Conservation (phyloP, 495 filamentous ascomycete species). For the Parathielavia hyrcaniae region DNA sequence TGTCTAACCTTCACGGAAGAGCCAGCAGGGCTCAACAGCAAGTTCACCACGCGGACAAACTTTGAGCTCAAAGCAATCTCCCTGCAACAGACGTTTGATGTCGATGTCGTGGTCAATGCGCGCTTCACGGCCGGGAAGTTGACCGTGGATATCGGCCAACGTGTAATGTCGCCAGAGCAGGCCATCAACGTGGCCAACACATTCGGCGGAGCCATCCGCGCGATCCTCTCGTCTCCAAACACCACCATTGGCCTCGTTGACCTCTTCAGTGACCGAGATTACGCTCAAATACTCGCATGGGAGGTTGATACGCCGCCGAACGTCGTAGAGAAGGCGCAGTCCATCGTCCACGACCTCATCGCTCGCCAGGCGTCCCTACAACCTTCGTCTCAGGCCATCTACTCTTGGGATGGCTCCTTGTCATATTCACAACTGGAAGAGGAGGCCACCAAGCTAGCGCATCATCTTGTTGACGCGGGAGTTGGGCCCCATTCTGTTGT, state of each 20-base stretch:
- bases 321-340: constrained; percentile 23
- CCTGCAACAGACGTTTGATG: constrained; percentile 41
- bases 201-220: constrained; percentile 40
- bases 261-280: constrained; percentile 41
- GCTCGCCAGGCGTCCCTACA: constrained; percentile 30
- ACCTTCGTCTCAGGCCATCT: constrained; percentile 39
- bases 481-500: constrained; percentile 40
- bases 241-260: constrained; percentile 35
- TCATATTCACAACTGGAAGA: constrained; percentile 40
- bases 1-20: constrained; percentile 44
- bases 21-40: constrained; percentile 33
- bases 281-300: constrained; percentile 42
- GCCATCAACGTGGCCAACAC: constrained; percentile 37
- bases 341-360: constrained; percentile 35
- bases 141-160: constrained; percentile 40
- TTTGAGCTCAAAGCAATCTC: constrained; percentile 36
- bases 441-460: constrained; percentile 36
- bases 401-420: constrained; percentile 41
- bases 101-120: constrained; percentile 39
- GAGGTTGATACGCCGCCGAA: constrained; percentile 22
- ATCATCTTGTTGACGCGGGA: constrained; percentile 38
- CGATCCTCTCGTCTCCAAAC: constrained; percentile 36
- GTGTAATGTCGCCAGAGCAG: constrained; percentile 40
- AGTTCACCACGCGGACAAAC: constrained; percentile 31
- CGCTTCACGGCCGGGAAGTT: constrained; percentile 35